Evolutionary conservation across 208 protist species (phyloP).

Genomic region (Kentomonas sorsogonicus): DNA sequence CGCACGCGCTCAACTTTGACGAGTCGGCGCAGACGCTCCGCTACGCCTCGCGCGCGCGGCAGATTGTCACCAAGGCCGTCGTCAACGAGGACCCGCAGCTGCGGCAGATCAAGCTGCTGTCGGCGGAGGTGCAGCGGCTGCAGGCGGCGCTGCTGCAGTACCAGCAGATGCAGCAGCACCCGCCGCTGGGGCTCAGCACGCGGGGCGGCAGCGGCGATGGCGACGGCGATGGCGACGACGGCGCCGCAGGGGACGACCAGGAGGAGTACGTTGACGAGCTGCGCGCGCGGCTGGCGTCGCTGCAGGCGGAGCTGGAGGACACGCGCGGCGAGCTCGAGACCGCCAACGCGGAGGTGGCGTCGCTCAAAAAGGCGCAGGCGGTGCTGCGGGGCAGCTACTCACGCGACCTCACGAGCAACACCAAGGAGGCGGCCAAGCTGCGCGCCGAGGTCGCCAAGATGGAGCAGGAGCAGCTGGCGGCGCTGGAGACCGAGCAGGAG

Average conservation of each 20-base stretch:
- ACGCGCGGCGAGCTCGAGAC: conserved; percentile 30
- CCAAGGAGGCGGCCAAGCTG: conserved; percentile 31
- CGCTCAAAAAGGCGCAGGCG: no score
- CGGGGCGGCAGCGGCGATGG: no score
- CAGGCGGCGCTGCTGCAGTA: conserved; percentile 44
- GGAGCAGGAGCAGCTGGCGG: conserved; percentile 26
- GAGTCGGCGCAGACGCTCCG: conserved; percentile 91
- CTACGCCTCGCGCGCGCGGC: conserved; percentile 87
- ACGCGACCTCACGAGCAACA: conserved; percentile 13
- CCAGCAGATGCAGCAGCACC: no score
- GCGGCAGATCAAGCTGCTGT: conserved; percentile 63
- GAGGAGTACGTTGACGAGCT: conserved; percentile 51
- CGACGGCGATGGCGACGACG: conserved; percentile 23
- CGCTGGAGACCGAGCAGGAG: conserved; percentile 25
- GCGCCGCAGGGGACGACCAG: conserved; percentile 26
- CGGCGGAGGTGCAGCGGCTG: conserved; percentile 62
- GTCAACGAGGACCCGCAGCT: conserved; percentile 92
- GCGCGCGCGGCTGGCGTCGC: conserved; percentile 26
- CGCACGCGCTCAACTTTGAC: conserved; percentile 79
- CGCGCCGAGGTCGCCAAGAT: conserved; percentile 25
- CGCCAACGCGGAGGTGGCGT: conserved; percentile 25
- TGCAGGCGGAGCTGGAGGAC: conserved; percentile 39
- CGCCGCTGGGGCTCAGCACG: no score
- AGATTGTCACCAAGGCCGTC: conserved; percentile 87
- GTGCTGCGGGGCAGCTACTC: no score